Conservation (phyloP, 768 basidiomycete genomes). For the Pulveroboletus ravenelii region DNA sequence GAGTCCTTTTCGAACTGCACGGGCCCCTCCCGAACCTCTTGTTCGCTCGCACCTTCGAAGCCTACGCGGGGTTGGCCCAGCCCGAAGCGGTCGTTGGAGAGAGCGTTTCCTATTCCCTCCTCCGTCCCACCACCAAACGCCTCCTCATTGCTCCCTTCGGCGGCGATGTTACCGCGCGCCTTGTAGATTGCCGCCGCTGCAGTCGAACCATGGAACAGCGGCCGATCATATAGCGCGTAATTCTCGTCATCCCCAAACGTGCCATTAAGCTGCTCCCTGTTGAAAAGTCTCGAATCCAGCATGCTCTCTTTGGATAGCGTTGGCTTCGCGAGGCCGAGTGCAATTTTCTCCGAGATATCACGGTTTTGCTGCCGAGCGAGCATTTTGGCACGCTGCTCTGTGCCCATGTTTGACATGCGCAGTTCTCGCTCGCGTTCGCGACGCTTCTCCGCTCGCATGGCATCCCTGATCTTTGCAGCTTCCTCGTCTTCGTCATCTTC, state of each 20-base stretch:
- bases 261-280: slow-evolving; percentile 81
- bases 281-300: slow-evolving; percentile 96
- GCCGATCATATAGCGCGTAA: slow-evolving; percentile 93
- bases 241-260: slow-evolving; percentile 88
- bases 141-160: slow-evolving; percentile 73
- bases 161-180: slow-evolving; percentile 78
- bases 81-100: slow-evolving; percentile 92
- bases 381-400: slow-evolving; percentile 93
- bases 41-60: slow-evolving; percentile 86
- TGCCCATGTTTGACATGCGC: slow-evolving; percentile 99
- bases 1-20: slow-evolving; percentile 99
- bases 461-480: slow-evolving; percentile 78
- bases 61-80: slow-evolving; percentile 80
- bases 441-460: slow-evolving; percentile 88
- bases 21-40: slow-evolving; percentile 85
- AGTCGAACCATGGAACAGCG: slow-evolving; percentile 92
- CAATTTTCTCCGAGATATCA: slow-evolving; percentile 99
- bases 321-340: slow-evolving; percentile 95
- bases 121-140: slow-evolving; percentile 93
- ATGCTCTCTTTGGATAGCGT: slow-evolving; percentile 94
- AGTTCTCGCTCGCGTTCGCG: slow-evolving; percentile 94
- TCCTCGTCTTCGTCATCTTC: slow-evolving; percentile 67
- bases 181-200: slow-evolving; percentile 99
- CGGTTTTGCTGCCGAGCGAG: slow-evolving; percentile 95
- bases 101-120: slow-evolving; percentile 85